These are phyloP conservation scores for Glarea lozoyensis DNA, from an alignment of 495 filamentous ascomycete species.

Conservation along the genomic window DNA sequence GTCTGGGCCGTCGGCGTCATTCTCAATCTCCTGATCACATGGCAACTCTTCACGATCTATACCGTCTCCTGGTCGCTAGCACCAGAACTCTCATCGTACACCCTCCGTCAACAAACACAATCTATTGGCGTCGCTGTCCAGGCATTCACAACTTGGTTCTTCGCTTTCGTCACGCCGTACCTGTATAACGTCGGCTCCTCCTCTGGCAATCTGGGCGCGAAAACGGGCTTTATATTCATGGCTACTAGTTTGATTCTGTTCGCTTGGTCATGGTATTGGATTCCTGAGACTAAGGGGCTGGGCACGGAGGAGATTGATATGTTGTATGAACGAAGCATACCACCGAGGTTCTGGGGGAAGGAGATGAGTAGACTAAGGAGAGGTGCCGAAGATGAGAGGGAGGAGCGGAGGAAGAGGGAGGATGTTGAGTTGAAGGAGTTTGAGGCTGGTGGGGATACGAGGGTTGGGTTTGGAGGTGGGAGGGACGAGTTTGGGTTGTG, in stretches of 20 bases:
- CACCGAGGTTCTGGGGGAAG: no score
- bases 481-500: no score
- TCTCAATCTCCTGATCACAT: neutral
- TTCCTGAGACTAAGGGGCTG: conserved; percentile 60
- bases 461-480: no score
- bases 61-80: conserved; percentile 9
- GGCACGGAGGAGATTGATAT: conserved; percentile 64
- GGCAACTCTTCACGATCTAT: conserved; percentile 12
- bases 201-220: conserved; percentile 14
- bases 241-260: conserved; percentile 33
- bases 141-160: conserved; percentile 11
- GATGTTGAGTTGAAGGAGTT: no score
- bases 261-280: conserved; percentile 40
- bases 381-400: no score
- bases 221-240: conserved; percentile 13
- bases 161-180: conserved; percentile 15
- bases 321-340: no score
- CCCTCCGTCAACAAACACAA: conserved; percentile 13
- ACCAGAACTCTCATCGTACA: conserved; percentile 12
- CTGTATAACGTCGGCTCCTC: conserved; percentile 15
- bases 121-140: conserved; percentile 8
- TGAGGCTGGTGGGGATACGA: no score
- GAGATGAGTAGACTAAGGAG: no score
- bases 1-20: conserved; percentile 24
- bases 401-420: no score